Evolutionary conservation across 768 basidiomycete species (phyloP), one percentile per base, ranked within the genome.

Genomic region (Astraeus odoratus): DNA sequence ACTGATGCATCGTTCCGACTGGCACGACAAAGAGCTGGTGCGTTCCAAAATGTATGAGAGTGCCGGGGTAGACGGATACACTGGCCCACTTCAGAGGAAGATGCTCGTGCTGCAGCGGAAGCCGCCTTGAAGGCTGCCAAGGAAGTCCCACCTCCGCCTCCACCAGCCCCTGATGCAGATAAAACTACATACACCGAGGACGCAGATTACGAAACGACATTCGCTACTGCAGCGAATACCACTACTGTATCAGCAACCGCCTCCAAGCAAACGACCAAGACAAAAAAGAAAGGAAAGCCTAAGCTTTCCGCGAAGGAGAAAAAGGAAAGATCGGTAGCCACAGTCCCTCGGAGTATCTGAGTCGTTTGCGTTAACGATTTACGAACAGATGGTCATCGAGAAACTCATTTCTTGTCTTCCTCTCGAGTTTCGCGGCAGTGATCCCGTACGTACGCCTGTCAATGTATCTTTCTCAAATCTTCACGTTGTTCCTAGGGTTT

Each of bases 391-490:
- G 49, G 74, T 75, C 41, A 67, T 84, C 25, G 89, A 92, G 50
- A 78, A 77, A 47, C 75, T 88, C 13, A 74, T 94, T 13, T 74
- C 81, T 20, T 78, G 76, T 43, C 69, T 95, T 29, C 93, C 93
- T 0, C 72, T 97, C 10, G 93, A 95, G 63, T 97, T 92, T 60
- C 77, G 93, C 19, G 93, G 93, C 8, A 84, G 72, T 52, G 89
- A 95, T 64, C 83, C 86, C 2, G 90, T 89, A 57, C 44, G 85
- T 70, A 20, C n/a, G 22, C 12, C 16, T 30, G 50, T 42, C 39
- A 46, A 29, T 22, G 19, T 3, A 16, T 34, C 30, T 12, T 23
- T 22, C 6, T 9, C 22, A 20, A 24, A 34, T 35, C 20, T 25
- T 16, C 6, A 24, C 30, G 35, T 12, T 13, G n/a, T 8, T 18